Evolutionary conservation across 306 rosid species (phyloP), one percentile per base, ranked within the genome.

Genomic region (Glycine latifolia): DNA sequence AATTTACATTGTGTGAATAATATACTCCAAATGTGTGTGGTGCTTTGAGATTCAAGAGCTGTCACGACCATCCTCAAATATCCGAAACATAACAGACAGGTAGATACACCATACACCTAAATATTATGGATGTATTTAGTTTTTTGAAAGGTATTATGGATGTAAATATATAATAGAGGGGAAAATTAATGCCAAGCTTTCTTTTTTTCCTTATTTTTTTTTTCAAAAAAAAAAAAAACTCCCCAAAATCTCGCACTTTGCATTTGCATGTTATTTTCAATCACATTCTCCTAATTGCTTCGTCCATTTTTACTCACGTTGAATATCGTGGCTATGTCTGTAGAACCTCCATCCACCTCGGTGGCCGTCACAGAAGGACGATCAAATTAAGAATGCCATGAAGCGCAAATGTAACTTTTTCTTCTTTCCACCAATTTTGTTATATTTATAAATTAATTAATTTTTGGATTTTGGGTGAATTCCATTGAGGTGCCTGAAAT

Each of bases 321-420:
- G 50, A 73, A 58, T 73, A 74, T 75, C 63, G 60, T 35, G 80
- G 65, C 44, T 7, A 80, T 83, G 89, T 16, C 89, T 79, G 2
- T 4, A 3, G 67, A 86, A 39, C 13, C 73, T 80, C 43, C 83
- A 46, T 56, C 85, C 16, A 80, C 41, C 59, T 86, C 83, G 2
- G 63, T 31, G 46, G 75, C 14, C 16, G 37, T 52, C 6, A 3
- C 47, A 10, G 82, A 86, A 6, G 80, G 48, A 82, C 77, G 73
- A 59, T 43, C 83, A 78, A n/a, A n/a, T n/a, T n/a, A 86, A 87
- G 81, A 49, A 52, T 44, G 54, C 81, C 78, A 76, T 9, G 46
- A 87, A 83, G 77, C 89, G 87, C 59, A 80, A 48, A 72, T 83
- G 89, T 83, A 41, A 41, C 4, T 4, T 41, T 15, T 67, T 66